Evolutionary conservation across 306 rosid genomes (phyloP).

Genomic region (Dryas octopetala): DNA sequence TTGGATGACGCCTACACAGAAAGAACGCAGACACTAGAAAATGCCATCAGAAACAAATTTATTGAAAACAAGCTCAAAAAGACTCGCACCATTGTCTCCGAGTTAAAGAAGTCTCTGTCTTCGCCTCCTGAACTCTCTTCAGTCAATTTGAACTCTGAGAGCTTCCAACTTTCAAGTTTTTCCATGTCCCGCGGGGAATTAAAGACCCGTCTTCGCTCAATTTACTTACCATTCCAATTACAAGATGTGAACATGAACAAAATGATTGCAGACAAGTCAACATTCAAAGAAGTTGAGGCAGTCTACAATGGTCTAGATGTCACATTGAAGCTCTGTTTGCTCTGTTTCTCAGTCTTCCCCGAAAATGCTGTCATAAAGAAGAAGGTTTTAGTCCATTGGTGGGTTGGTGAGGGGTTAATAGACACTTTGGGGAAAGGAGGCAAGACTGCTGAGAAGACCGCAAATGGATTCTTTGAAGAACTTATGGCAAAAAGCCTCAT

Average conservation of each 20-base stretch:
- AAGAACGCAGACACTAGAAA: not conserved
- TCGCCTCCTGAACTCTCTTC: not conserved
- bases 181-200: not conserved
- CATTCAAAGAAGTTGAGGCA: not conserved
- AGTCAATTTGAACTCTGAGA: not conserved
- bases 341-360: slow-evolving; percentile 31
- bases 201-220: not conserved
- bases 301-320: not conserved
- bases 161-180: not conserved
- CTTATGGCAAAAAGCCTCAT: not conserved
- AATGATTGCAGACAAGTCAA: not conserved
- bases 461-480: not conserved
- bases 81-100: not conserved
- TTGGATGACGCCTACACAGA: slow-evolving; percentile 12
- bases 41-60: not conserved
- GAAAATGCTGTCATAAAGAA: slow-evolving; percentile 17
- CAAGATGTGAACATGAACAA: not conserved
- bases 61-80: not conserved
- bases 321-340: not conserved
- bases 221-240: not conserved
- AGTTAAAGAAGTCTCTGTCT: not conserved
- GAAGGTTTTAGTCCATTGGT: slow-evolving; percentile 30
- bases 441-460: not conserved
- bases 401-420: slow-evolving; percentile 29
- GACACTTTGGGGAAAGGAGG: not conserved